Percentiles rank a stretch among this genome's conserved stretches.
phyloP scores from a whole-genome alignment of 768 basidiomycete species.

The Suillus decipiens region DNA sequence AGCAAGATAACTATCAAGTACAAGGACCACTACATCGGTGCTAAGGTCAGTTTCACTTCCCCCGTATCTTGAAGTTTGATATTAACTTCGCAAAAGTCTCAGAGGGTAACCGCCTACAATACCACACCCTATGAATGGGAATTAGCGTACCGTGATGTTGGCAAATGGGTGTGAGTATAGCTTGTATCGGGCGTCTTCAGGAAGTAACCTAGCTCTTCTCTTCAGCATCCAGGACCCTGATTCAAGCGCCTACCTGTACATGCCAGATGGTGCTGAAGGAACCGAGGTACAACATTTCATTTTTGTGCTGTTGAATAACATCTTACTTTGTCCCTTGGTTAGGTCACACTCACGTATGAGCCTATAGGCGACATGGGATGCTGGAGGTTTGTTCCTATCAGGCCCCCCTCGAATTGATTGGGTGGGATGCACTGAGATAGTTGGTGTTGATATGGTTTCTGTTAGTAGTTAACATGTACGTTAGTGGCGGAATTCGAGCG shows the following conservation, averaged over 20 bases:
- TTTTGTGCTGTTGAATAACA: neutral
- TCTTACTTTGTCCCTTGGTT: neutral
- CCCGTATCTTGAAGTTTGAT: neutral
- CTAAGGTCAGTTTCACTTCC: neutral
- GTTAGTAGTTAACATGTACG: neutral
- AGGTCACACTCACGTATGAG: neutral
- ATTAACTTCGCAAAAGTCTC: neutral
- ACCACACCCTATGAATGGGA: neutral
- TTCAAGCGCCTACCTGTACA: neutral
- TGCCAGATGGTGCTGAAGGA: too few species aligned
- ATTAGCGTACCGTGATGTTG: neutral
- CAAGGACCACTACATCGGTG: neutral
- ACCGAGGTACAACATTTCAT: neutral
- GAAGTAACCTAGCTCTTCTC: neutral
- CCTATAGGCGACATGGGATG: too few species aligned
- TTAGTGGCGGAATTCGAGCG: neutral
- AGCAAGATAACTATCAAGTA: neutral
- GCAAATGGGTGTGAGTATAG: neutral
- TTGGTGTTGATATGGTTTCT: too few species aligned
- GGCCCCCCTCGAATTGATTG: neutral
- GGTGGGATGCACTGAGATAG: too few species aligned
- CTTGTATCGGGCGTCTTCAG: neutral
- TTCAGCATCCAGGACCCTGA: neutral
- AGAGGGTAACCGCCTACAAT: too few species aligned
- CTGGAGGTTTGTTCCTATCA: neutral